Conservation (phyloP, 2,329 filamentous ascomycete genomes). For the Aspergillus spinulosporus region DNA sequence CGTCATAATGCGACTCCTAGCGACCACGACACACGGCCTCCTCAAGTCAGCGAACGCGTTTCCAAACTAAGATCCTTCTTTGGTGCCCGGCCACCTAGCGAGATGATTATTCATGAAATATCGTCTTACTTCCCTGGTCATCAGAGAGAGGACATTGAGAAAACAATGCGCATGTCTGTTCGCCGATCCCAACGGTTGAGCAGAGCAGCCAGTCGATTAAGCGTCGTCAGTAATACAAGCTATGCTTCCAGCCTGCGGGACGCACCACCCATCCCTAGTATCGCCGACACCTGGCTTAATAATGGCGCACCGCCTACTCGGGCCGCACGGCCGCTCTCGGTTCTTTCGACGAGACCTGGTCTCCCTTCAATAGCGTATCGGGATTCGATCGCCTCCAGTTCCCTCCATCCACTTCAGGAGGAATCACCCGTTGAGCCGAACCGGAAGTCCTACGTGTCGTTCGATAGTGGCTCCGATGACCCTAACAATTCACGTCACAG, state of each 20-base stretch:
- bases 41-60: slow-evolving; percentile 31
- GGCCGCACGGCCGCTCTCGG: slow-evolving; percentile 58
- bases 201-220: slow-evolving; percentile 87
- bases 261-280: slow-evolving; percentile 91
- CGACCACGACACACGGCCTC: slow-evolving; percentile 32
- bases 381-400: slow-evolving; percentile 84
- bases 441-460: slow-evolving; percentile 91
- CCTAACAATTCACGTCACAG: slow-evolving; percentile 74
- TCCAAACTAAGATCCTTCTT: slow-evolving; percentile 66
- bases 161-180: slow-evolving; percentile 89
- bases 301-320: slow-evolving; percentile 54
- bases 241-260: slow-evolving; percentile 89
- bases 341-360: slow-evolving; percentile 55
- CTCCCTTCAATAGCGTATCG: slow-evolving; percentile 67
- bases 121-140: slow-evolving; percentile 98
- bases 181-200: slow-evolving; percentile 87
- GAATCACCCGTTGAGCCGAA: slow-evolving; percentile 84
- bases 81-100: slow-evolving; percentile 87
- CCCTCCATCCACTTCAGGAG: slow-evolving; percentile 86
- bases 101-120: slow-evolving; percentile 93
- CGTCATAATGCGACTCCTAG: slow-evolving; percentile 32
- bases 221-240: slow-evolving; percentile 90
- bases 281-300: slow-evolving; percentile 87
- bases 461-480: slow-evolving; percentile 65
- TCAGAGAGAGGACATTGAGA: slow-evolving; percentile 89